A percentile compares a stretch with the other conserved stretches of the same genome.
Conservation (phyloP, 1,139 yeast species). For the Zhuliangozyma blackwelliae region DNA sequence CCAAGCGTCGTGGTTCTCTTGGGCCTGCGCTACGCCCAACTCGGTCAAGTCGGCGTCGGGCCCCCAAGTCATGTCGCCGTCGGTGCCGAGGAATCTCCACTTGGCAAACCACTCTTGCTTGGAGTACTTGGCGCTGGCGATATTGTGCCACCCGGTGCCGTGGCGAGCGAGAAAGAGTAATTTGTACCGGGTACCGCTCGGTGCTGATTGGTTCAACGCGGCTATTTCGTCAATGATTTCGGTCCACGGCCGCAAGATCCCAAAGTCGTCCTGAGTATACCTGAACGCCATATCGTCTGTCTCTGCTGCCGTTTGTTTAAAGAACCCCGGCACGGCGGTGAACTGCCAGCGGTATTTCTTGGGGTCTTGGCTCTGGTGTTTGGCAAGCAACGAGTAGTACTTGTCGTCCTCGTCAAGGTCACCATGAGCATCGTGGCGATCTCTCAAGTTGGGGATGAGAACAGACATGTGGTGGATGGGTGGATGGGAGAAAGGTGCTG, state of each 20-base stretch:
- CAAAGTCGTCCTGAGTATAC: conserved; percentile 46
- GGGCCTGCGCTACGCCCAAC: conserved; percentile 46
- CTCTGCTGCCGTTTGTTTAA: conserved; percentile 42
- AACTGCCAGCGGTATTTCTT: conserved; percentile 33
- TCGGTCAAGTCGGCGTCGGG: conserved; percentile 66
- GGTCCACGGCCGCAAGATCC: conserved; percentile 45
- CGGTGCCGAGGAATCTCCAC: conserved; percentile 55
- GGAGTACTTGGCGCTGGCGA: conserved; percentile 56
- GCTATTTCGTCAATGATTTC: conserved; percentile 29
- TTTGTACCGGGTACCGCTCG: conserved; percentile 42
- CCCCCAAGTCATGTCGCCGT: conserved; percentile 58
- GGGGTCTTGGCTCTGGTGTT: background rate
- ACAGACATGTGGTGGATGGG: conserved; percentile 19
- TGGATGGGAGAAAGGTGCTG: background rate
- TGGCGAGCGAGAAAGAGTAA: conserved; percentile 65
- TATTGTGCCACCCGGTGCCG: conserved; percentile 75
- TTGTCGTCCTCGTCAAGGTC: conserved; percentile 28
- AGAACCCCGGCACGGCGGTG: conserved; percentile 44
- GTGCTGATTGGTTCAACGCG: conserved; percentile 30
- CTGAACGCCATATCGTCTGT: conserved; percentile 50
- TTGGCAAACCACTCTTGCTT: conserved; percentile 52
- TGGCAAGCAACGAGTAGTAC: conserved; percentile 9
- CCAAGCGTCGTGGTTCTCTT: conserved; percentile 44
- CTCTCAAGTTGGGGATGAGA: conserved; percentile 27
- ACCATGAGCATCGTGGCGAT: conserved; percentile 34